Evolutionary conservation across 176 grass and related monocot species (phyloP), one percentile per base, ranked within the genome.

Genomic region (Bolboschoenus planiculmis): DNA sequence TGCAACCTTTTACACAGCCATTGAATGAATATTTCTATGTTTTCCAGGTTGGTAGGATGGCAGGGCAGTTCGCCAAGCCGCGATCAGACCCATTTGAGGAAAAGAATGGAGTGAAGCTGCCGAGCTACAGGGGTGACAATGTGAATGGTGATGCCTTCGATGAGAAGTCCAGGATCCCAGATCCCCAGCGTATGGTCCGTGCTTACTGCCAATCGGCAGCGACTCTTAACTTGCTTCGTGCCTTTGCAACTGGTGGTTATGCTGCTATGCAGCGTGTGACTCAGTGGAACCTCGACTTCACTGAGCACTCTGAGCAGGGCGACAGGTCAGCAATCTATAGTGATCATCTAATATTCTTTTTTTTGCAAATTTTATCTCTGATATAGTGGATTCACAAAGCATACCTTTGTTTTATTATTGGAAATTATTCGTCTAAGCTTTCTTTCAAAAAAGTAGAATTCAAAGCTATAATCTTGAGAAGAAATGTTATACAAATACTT

Each of bases 111-210:
- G 92, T 98, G 1, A 91, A 90, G 79, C 89, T 98, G 59, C 96
- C 96, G 60, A 98, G 92, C 64, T 98, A 98, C 92, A 95, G 96
- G 70, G 96, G 96, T 15, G 96, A 98, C 82, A 98, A 98, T 83
- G 68, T 98, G 0, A 95, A 95, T 74, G 96, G 90, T 33, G 92
- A 98, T 47, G 84, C 87, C 0, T 98, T 98, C 67, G 44, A 85
- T 43, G 78, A 87, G 75, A 98, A 98, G 85, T 93, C 87, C 55
- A 88, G 96, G 48, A 48, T 71, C 5, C 96, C 96, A 2, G 96
- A 98, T 55, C 92, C 96, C 1, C 89, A 98, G 73, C 86, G 96
- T 81, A 90, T 98, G 96, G 87, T 95, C 84, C 85, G 92, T 67
- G 92, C 96, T 0, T 98, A 98, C 76, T 68, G 85, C 40, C 96